Conservation (phyloP, 345 rosid genomes). For the Sonneratia caseolaris region DNA sequence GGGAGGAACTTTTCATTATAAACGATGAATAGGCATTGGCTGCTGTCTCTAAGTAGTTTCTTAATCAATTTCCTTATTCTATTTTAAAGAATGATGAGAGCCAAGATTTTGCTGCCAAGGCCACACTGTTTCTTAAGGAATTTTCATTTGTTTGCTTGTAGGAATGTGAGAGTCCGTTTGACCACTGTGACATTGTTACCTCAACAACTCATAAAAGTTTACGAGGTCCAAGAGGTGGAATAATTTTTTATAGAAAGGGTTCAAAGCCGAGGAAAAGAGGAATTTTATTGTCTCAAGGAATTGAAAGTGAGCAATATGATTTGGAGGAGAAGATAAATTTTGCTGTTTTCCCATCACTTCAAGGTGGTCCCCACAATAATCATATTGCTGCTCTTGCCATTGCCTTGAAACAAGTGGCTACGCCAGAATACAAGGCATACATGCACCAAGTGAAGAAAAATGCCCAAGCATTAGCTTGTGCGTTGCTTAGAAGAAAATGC, state of each 20-base stretch:
- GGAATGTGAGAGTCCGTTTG: slow-evolving; percentile 73
- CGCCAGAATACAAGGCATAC: slow-evolving; percentile 64
- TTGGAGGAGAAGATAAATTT: slow-evolving; percentile 87
- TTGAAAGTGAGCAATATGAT: slow-evolving; percentile 50
- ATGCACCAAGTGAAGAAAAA: slow-evolving; percentile 88
- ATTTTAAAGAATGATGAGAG: too few species aligned
- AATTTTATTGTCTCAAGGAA: slow-evolving; percentile 40
- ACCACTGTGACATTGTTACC: slow-evolving; percentile 81
- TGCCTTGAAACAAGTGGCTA: slow-evolving; percentile 62
- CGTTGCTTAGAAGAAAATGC: slow-evolving; percentile 60
- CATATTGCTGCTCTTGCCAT: slow-evolving; percentile 81
- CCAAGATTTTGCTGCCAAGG: too few species aligned
- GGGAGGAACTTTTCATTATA: neutral
- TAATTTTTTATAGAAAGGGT: slow-evolving; percentile 76
- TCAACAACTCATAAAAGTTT: slow-evolving; percentile 93
- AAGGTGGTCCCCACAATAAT: slow-evolving; percentile 95
- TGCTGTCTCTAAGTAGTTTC: neutral
- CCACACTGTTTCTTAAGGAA: neutral
- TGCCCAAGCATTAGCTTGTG: slow-evolving; percentile 69
- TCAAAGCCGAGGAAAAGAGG: slow-evolving; percentile 54
- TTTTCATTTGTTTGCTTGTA: slow-evolving; percentile 11
- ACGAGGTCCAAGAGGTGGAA: slow-evolving; percentile 92
- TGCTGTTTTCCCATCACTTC: slow-evolving; percentile 78
- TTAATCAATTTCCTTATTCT: neutral
- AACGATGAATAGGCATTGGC: neutral